A percentile compares a stretch with the other conserved stretches of the same genome.
phyloP scores from a whole-genome alignment of 768 basidiomycete genomes.

The Pleurotus salmoneostramineus region DNA sequence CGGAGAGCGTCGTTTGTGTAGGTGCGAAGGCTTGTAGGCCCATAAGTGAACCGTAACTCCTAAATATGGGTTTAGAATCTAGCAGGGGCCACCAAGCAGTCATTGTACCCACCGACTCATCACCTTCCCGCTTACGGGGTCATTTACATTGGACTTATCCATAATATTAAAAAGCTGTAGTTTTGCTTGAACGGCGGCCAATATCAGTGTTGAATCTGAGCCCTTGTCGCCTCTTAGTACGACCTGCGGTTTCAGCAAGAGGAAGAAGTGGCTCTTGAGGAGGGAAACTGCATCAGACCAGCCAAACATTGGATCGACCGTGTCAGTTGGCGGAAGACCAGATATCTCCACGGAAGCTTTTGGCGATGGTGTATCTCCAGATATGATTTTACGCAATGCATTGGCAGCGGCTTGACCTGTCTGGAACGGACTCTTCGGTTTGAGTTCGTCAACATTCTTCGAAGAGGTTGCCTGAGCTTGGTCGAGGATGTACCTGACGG shows the following conservation, averaged over 20 bases:
- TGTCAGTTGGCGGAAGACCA: slow-evolving; percentile 23
- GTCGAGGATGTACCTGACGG: slow-evolving; percentile 85
- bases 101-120: slow-evolving; percentile 66
- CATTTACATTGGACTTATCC: slow-evolving; percentile 74
- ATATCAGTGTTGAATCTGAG: slow-evolving; percentile 59
- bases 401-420: slow-evolving; percentile 66
- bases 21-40: slow-evolving; percentile 91
- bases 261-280: slow-evolving; percentile 70
- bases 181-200: slow-evolving; percentile 78
- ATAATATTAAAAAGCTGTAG: slow-evolving; percentile 77
- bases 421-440: slow-evolving; percentile 24
- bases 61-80: slow-evolving; percentile 21
- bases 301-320: slow-evolving; percentile 59
- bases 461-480: slow-evolving; percentile 55
- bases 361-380: slow-evolving; percentile 33
- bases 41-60: slow-evolving; percentile 73
- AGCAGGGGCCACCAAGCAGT: background rate
- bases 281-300: slow-evolving; percentile 72
- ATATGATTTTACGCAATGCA: slow-evolving; percentile 62
- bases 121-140: slow-evolving; percentile 81
- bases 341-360: slow-evolving; percentile 41
- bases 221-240: slow-evolving; percentile 60
- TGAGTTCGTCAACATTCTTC: slow-evolving; percentile 18
- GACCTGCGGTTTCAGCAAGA: slow-evolving; percentile 91
- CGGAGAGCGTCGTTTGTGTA: slow-evolving; percentile 31